phyloP scores from a whole-genome alignment of 2,329 filamentous ascomycete species.

The Clonostachys rhizophaga region DNA sequence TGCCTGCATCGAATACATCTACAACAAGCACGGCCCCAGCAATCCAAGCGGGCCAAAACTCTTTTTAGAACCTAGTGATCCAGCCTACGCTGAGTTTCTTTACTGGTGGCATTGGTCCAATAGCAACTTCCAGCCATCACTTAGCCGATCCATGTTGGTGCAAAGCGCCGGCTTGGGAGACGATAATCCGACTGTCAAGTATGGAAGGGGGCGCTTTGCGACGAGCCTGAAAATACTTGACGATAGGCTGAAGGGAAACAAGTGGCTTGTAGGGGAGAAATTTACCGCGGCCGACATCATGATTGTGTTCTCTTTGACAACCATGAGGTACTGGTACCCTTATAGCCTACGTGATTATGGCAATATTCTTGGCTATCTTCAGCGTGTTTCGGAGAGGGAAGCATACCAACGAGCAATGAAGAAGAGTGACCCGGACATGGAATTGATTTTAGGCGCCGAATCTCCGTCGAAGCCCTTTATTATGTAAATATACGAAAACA shows the following conservation, averaged over 20 bases:
- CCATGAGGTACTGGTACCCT: conserved; percentile 48
- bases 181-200: conserved; percentile 17
- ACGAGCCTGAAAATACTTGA: conserved; percentile 45
- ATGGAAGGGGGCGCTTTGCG: conserved; percentile 23
- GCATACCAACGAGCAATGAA: conserved; percentile 40
- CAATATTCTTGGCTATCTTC: conserved; percentile 38
- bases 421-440: conserved; percentile 43
- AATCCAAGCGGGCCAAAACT: conserved; percentile 30
- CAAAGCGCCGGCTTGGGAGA: conserved; percentile 1
- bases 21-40: background rate
- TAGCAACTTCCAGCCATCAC: conserved; percentile 31
- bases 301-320: conserved; percentile 56
- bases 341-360: conserved; percentile 32
- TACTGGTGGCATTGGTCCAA: conserved; percentile 61
- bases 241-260: conserved; percentile 34
- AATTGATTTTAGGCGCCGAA: conserved; percentile 17
- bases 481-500: too few species aligned
- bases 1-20: conserved; percentile 59
- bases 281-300: conserved; percentile 66
- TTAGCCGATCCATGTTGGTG: conserved; percentile 28
- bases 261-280: conserved; percentile 55
- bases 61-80: conserved; percentile 27
- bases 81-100: conserved; percentile 53
- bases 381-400: conserved; percentile 33
- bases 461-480: background rate